Evolutionary conservation across 352 stramenopile genomes (phyloP), one percentile per base, ranked within the genome.

Genomic region (Phytophthora macrochlamydospora): DNA sequence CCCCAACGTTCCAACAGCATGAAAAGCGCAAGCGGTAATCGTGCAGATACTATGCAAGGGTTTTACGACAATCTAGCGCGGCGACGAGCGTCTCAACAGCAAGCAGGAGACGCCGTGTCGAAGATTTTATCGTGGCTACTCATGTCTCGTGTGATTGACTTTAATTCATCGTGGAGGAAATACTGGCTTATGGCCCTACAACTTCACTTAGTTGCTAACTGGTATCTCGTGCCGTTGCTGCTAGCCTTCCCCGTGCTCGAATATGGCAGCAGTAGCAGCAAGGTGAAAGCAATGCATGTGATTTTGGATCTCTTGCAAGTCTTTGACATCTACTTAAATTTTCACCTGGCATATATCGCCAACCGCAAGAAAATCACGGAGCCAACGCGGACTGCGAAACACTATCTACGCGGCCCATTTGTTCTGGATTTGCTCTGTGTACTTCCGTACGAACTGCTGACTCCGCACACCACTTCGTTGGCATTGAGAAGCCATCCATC

Each of bases 281-380:
- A 24, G 18, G 18, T 81, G 0, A 53, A 71, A 5, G 44, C 65
- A 7, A 38, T 69, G 2, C 76, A 79, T 30, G 52, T 37, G 5
- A 0, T 78, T 4, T 33, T 71, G 11, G 81, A 89, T 57, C 24
- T 89, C 11, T 7, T 81, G 0, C 63, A 89, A 4, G 53, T 57
- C 4, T 30, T 64, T 1, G 81, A 90, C 32, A 65, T 87, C 13
- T 90, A 87, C 58, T 14, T 87, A 28, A 87, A 76, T 18, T 63
- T 81, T 6, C 79, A 90, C 33, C 43, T 90, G 38, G 66, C 63
- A 2, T 72, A 65, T 46, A 71, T 49, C 4, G 43, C 30, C 1
- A 51, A 42, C 13, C 52, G 72, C 13, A 81, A 83, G 18, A 79
- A 67, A 37, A 30, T 79, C 24, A 44, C 61, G 2, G 50, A 71